Conservation (phyloP, 768 basidiomycete genomes). For the Leucosporidium creatinivorum region DNA sequence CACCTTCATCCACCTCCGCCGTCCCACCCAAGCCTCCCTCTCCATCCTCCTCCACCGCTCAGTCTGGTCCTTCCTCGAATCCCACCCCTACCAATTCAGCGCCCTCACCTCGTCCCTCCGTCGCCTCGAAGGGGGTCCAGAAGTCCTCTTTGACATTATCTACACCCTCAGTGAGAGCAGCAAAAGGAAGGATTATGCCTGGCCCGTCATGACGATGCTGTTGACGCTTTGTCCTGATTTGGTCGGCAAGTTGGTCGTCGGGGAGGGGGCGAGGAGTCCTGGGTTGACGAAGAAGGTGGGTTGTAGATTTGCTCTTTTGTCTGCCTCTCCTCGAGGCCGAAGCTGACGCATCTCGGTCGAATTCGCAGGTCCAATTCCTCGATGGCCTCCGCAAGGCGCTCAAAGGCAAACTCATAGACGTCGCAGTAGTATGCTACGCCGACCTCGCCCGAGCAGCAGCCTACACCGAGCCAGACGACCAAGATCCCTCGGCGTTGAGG, state of each 20-base stretch:
- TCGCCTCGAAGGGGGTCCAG: conserved; percentile 68
- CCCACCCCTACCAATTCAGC: conserved; percentile 69
- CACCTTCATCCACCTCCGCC: conserved; percentile 64
- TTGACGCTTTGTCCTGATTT: conserved; percentile 69
- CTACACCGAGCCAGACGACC: conserved; percentile 47
- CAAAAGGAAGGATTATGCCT: conserved; percentile 51
- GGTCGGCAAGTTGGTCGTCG: conserved; percentile 48
- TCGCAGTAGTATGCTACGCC: conserved; percentile 63
- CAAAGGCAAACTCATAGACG: conserved; percentile 55
- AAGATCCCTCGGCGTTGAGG: conserved; percentile 48
- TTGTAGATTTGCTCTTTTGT: not conserved
- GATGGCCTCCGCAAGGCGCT: conserved; percentile 49
- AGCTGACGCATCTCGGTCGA: not conserved
- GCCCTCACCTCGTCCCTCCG: conserved; percentile 57
- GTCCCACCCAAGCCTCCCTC: conserved; percentile 63
- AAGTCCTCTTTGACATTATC: conserved; percentile 76
- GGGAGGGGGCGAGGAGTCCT: conserved; percentile 12
- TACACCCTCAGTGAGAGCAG: conserved; percentile 46
- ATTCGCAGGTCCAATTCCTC: conserved; percentile 43
- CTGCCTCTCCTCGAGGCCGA: too few relatives aligned
- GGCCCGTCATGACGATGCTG: conserved; percentile 72
- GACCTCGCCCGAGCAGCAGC: conserved; percentile 70
- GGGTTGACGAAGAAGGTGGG: conserved; percentile 6
- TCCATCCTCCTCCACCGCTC: conserved; percentile 66
- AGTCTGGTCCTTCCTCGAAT: conserved; percentile 84